Conservation (phyloP, 306 rosid genomes). For the Prunus armeniaca region DNA sequence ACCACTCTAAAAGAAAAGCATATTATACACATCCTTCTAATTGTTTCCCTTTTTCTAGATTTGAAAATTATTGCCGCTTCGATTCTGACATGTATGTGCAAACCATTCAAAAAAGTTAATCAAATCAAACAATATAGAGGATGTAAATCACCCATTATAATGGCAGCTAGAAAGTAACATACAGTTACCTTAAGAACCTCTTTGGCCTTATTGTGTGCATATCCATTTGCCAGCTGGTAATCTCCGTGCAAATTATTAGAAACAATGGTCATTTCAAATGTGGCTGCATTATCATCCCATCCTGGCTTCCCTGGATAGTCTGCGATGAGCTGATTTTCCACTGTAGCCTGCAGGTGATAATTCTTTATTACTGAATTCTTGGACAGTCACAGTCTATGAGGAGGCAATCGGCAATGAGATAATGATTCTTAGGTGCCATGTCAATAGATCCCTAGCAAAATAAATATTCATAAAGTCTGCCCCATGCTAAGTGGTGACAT, state of each 20-base stretch:
- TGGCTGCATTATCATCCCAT: conserved; percentile 85
- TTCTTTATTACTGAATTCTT: conserved; percentile 12
- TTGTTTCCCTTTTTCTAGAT: not conserved
- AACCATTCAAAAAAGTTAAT: not conserved
- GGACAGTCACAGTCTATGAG: conserved; percentile 18
- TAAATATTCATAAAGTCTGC: not conserved
- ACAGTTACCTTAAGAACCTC: conserved; percentile 64
- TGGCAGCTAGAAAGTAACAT: not conserved
- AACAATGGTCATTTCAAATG: conserved; percentile 67
- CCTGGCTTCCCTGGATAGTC: conserved; percentile 74
- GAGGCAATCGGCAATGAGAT: conserved; percentile 1
- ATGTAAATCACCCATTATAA: not conserved
- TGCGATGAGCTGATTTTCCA: conserved; percentile 58
- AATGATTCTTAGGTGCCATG: conserved; percentile 4
- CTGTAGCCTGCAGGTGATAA: conserved; percentile 51
- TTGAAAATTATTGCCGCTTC: not conserved
- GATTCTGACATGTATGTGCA: not conserved
- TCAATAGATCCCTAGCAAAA: conserved; percentile 8
- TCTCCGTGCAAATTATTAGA: conserved; percentile 75
- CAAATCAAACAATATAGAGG: not conserved
- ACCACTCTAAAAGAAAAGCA: not conserved
- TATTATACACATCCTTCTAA: not conserved
- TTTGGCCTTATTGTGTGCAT: conserved; percentile 57
- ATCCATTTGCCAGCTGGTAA: conserved; percentile 90
- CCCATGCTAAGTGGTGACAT: not conserved